A percentile compares a stretch with the other conserved stretches of the same genome.
These are phyloP conservation scores for Megacollybia marginata DNA, from an alignment of 768 basidiomycete species.

Conservation along the genomic window DNA sequence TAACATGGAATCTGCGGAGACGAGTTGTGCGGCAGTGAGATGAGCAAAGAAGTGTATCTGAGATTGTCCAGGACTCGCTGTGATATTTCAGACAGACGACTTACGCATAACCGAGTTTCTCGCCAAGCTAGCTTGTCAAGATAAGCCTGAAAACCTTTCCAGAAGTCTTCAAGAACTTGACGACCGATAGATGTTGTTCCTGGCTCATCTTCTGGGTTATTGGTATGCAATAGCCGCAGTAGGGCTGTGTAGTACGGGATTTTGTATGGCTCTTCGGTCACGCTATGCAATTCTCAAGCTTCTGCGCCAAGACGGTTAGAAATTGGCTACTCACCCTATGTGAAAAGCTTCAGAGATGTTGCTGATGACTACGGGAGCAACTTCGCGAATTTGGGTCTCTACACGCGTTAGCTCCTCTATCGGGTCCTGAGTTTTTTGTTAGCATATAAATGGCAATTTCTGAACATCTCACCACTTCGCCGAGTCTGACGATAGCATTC, in stretches of 20 bases:
- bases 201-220: conserved; percentile 28
- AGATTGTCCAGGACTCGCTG: background rate
- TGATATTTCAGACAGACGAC: conserved; percentile 18
- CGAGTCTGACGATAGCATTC: conserved; percentile 60
- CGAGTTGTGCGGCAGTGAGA: conserved; percentile 65
- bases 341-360: conserved; percentile 70
- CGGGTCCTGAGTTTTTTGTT: conserved; percentile 44
- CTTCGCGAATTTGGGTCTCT: conserved; percentile 57
- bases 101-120: conserved; percentile 79
- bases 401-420: conserved; percentile 61
- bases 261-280: conserved; percentile 92
- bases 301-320: background rate
- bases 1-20: conserved; percentile 74
- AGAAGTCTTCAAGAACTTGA: conserved; percentile 79
- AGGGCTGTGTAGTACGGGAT: conserved; percentile 84
- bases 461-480: conserved; percentile 64
- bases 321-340: conserved; percentile 42
- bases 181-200: conserved; percentile 49
- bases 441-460: background rate
- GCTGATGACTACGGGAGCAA: conserved; percentile 50
- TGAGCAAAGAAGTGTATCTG: conserved; percentile 95
- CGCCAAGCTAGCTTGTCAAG: conserved; percentile 89
- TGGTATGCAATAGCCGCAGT: conserved; percentile 55
- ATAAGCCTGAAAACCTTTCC: conserved; percentile 84
- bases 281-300: conserved; percentile 32